These are phyloP conservation scores for Sarocladium oryzae DNA, from an alignment of 2,329 filamentous ascomycete species.

Conservation along the genomic window DNA sequence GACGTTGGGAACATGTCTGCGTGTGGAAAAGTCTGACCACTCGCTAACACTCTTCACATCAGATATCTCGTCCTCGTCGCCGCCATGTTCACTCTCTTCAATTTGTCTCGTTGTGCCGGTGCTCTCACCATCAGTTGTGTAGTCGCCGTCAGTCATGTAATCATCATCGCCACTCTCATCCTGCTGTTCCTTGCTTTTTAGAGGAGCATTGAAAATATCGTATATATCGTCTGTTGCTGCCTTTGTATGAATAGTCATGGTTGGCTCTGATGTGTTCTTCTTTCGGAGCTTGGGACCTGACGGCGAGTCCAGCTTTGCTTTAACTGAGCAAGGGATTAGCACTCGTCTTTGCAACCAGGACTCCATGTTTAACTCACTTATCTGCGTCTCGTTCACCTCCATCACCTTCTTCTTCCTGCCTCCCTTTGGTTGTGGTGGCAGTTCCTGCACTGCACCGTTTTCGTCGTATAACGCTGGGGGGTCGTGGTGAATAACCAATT, in stretches of 20 bases:
- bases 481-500: conserved; percentile 38
- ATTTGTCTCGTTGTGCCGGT: conserved; percentile 70
- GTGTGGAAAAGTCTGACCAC: conserved; percentile 82
- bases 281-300: conserved; percentile 77
- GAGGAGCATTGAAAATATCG: conserved; percentile 87
- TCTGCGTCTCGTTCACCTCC: conserved; percentile 88
- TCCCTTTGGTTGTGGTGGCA: conserved; percentile 37
- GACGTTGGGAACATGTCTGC: conserved; percentile 58
- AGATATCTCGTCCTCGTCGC: conserved; percentile 42
- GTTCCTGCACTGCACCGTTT: conserved; percentile 47
- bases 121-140: conserved; percentile 81
- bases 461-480: conserved; percentile 45
- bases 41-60: conserved; percentile 64
- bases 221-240: conserved; percentile 98
- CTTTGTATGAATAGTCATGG: conserved; percentile 94
- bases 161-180: conserved; percentile 49
- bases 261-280: conserved; percentile 73
- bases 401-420: conserved; percentile 69
- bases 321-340: conserved; percentile 49
- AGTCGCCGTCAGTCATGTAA: conserved; percentile 64
- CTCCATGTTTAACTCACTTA: conserved; percentile 53
- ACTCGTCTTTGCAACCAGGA: conserved; percentile 21
- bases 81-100: conserved; percentile 34
- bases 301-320: conserved; percentile 87
- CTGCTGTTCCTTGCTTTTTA: conserved; percentile 20